Evolutionary conservation across 1,284 basidiomycete species (phyloP).

Genomic region (Austropuccinia psidii): DNA sequence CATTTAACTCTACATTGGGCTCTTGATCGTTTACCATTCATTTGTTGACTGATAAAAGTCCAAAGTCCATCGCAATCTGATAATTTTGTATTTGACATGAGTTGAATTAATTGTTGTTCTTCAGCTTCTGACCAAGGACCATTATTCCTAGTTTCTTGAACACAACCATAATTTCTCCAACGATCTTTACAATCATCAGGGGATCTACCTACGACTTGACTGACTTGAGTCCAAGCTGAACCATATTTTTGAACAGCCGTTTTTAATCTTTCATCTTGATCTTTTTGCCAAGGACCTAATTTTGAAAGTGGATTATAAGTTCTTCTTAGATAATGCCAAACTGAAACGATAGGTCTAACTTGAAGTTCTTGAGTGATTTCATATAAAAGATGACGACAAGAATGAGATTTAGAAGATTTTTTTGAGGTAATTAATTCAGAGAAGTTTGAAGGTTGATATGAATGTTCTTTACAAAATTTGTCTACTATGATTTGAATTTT

Average conservation of each 20-base stretch:
- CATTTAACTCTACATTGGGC: slow-evolving; percentile 79
- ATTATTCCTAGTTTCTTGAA: slow-evolving; percentile 55
- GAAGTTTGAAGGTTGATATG: slow-evolving; percentile 55
- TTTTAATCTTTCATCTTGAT: slow-evolving; percentile 61
- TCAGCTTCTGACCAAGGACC: slow-evolving; percentile 66
- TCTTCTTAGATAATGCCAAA: slow-evolving; percentile 69
- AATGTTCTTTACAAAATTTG: slow-evolving; percentile 54
- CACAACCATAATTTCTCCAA: slow-evolving; percentile 66
- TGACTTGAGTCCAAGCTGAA: slow-evolving; percentile 70
- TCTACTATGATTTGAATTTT: slow-evolving; percentile 60
- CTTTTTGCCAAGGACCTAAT: slow-evolving; percentile 62
- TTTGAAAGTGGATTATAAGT: slow-evolving; percentile 59
- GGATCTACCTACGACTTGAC: slow-evolving; percentile 60
- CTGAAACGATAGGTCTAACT: slow-evolving; percentile 65
- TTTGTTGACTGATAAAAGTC: slow-evolving; percentile 63
- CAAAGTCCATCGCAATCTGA: slow-evolving; percentile 70
- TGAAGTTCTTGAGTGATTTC: slow-evolving; percentile 57
- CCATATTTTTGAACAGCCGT: slow-evolving; percentile 63
- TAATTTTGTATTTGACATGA: slow-evolving; percentile 53
- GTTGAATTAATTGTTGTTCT: slow-evolving; percentile 60
- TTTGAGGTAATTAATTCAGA: slow-evolving; percentile 57
- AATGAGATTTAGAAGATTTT: slow-evolving; percentile 59
- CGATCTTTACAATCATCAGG: slow-evolving; percentile 72
- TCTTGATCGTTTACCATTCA: slow-evolving; percentile 64
- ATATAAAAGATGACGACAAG: slow-evolving; percentile 51